Base-by-base conservation (phyloP, 2,329 filamentous ascomycete genomes). In the Alternaria arbusti region DNA sequence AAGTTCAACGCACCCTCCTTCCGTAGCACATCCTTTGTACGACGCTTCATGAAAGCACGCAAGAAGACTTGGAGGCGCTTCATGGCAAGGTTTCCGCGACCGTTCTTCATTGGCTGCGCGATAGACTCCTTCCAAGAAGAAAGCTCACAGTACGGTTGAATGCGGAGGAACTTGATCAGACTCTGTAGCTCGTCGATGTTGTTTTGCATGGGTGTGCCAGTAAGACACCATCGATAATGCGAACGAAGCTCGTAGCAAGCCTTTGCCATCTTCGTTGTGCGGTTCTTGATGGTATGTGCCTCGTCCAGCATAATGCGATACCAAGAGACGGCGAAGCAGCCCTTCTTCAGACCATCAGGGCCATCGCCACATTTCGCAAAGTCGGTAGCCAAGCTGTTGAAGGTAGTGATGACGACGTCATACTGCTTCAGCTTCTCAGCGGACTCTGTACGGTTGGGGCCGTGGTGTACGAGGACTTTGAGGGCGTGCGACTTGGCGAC, bases 211-310 rank as follows among this genome's bases (percentile, higher is more conserved):
- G 96, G 96, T 2, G 96, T 99, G 57, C 96, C 96, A 0, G 94
- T 97, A 65, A 99, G 82, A 76, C 96, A 98, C 96, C 96, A 99
- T 64, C 96, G 87, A 74, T 97, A 98, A 78, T 96, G 91, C 20
- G 93, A 90, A 28, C 90, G 86, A 30, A 99, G 82, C 2, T 92
- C 92, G 76, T 90, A 99, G 69, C 92, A 96, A 2, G 96, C 94
- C 78, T 97, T 94, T 2, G 95, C 97, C 44, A 93, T 90, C 81
- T 99, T 99, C 22, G 96, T 94, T 70, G 96, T 97, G 67, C 95
- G 90, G 77, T 99, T 99, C 83, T 99, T 99, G 86, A 99, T 97
- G 2, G 92, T 97, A 79, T 99, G 96, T 1, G 96, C 96, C 82
- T 99, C 96, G 68, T 99, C 96, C 3, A 99, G 86, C 68, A 99